phyloP scores from a whole-genome alignment of 352 stramenopile genomes.

The Nothophytophthora sp. region DNA sequence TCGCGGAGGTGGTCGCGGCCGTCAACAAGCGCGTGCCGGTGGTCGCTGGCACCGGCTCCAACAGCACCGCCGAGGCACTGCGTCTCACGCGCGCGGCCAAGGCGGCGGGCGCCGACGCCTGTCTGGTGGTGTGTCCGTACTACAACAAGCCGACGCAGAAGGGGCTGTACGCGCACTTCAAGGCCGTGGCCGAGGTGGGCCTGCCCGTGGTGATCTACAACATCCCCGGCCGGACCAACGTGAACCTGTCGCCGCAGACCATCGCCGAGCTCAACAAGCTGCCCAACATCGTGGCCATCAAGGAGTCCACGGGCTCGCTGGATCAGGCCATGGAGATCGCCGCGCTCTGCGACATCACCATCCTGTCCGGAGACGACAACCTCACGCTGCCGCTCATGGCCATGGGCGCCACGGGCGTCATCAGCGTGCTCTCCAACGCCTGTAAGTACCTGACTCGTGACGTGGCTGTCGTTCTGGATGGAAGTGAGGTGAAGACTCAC shows the following conservation, averaged over 20 bases:
- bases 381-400: slow-evolving; percentile 90
- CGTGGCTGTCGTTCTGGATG: neutral
- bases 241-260: slow-evolving; percentile 95
- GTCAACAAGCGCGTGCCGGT: slow-evolving; percentile 88
- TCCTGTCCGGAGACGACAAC: slow-evolving; percentile 91
- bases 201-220: slow-evolving; percentile 98
- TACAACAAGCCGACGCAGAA: slow-evolving; percentile 99
- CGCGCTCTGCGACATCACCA: slow-evolving; percentile 89
- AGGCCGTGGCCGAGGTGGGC: slow-evolving; percentile 81
- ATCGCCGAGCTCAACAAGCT: slow-evolving; percentile 93
- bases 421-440: slow-evolving; percentile 91
- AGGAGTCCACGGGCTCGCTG: slow-evolving; percentile 96
- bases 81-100: slow-evolving; percentile 89
- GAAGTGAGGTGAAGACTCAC: neutral
- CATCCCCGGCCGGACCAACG: slow-evolving; percentile 95
- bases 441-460: slow-evolving; percentile 39
- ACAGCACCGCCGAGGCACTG: slow-evolving; percentile 88
- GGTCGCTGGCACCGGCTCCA: slow-evolving; percentile 96
- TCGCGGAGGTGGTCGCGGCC: slow-evolving; percentile 90
- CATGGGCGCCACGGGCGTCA: slow-evolving; percentile 88
- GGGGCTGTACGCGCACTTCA: slow-evolving; percentile 95
- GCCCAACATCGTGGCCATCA: slow-evolving; percentile 97
- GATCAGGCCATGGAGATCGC: slow-evolving; percentile 90
- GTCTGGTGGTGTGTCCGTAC: slow-evolving; percentile 97
- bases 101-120: slow-evolving; percentile 93